Evolutionary conservation across 2,329 filamentous ascomycete genomes (phyloP).

Genomic region (Alternaria sp.): DNA sequence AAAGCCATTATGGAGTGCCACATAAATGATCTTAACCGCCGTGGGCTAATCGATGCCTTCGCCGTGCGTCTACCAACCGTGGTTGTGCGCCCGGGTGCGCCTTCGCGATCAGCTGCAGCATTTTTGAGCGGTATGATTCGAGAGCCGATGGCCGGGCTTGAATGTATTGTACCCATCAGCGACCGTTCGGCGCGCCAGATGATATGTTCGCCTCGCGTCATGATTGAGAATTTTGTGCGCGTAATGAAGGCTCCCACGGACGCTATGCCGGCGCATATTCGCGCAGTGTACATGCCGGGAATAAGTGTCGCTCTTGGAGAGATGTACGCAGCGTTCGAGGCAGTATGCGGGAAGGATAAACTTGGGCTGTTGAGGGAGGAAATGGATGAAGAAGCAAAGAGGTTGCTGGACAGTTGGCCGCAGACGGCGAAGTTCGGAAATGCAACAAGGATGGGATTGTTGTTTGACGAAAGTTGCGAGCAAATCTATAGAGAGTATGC

Average conservation of each 20-base stretch:
- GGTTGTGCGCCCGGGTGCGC: conserved; percentile 64
- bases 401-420: conserved; percentile 12
- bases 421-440: conserved; percentile 6
- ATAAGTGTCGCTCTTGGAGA: conserved; percentile 59
- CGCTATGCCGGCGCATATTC: conserved; percentile 46
- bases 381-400: conserved; percentile 9
- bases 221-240: conserved; percentile 61
- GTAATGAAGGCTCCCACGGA: conserved; percentile 58
- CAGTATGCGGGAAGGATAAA: conserved; percentile 60
- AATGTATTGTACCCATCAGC: conserved; percentile 56
- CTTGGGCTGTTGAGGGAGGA: conserved; percentile 57
- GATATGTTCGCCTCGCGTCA: conserved; percentile 63
- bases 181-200: conserved; percentile 58
- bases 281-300: conserved; percentile 56
- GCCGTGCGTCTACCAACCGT: conserved; percentile 67
- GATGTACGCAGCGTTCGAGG: conserved; percentile 62
- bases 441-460: conserved; percentile 10
- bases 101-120: conserved; percentile 65
- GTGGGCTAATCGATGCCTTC: conserved; percentile 64
- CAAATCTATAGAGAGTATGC: conserved; percentile 18
- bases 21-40: conserved; percentile 66
- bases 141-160: conserved; percentile 58
- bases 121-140: conserved; percentile 70
- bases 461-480: conserved; percentile 15
- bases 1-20: conserved; percentile 67